A percentile compares a stretch with the other conserved stretches of the same genome.
These are phyloP conservation scores for Candida arabinofermentans DNA, from an alignment of 805 yeast species.

Conservation along the genomic window DNA sequence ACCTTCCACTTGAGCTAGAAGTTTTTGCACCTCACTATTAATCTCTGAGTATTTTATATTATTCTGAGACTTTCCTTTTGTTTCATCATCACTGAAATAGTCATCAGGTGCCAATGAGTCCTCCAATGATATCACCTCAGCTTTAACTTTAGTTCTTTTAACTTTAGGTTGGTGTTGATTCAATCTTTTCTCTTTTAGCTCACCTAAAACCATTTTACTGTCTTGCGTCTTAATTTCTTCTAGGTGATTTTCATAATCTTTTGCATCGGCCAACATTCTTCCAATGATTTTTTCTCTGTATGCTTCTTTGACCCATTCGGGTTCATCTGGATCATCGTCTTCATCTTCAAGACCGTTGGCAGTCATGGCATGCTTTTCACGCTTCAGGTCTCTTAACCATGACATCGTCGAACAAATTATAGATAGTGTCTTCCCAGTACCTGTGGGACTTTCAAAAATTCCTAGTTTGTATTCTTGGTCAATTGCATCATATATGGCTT, in stretches of 20 bases:
- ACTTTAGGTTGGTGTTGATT: conserved; percentile 5
- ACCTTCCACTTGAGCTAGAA: conserved; percentile 42
- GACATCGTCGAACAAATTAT: conserved; percentile 80
- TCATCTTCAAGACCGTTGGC: conserved; percentile 18
- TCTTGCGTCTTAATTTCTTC: conserved; percentile 32
- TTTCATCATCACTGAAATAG: conserved; percentile 34
- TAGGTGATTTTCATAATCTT: conserved; percentile 39
- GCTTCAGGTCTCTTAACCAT: conserved; percentile 50
- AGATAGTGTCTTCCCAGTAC: conserved; percentile 89
- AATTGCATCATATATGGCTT: conserved; percentile 62
- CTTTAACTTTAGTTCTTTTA: neutral
- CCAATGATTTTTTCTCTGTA: conserved; percentile 32
- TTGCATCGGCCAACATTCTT: conserved; percentile 25
- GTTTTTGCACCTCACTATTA: conserved; percentile 42
- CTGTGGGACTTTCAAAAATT: conserved; percentile 89
- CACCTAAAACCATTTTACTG: conserved; percentile 16
- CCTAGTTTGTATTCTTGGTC: conserved; percentile 58
- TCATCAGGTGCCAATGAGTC: conserved; percentile 29
- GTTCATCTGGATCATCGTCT: conserved; percentile 38
- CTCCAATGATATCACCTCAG: too few species aligned
- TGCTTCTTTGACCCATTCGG: conserved; percentile 36
- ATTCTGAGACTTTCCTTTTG: conserved; percentile 8
- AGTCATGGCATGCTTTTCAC: conserved; percentile 34
- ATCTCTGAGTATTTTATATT: conserved; percentile 32
- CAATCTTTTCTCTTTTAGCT: conserved; percentile 24